Base-by-base conservation (phyloP, 2,329 filamentous ascomycete genomes). In the Alternaria sp. region DNA sequence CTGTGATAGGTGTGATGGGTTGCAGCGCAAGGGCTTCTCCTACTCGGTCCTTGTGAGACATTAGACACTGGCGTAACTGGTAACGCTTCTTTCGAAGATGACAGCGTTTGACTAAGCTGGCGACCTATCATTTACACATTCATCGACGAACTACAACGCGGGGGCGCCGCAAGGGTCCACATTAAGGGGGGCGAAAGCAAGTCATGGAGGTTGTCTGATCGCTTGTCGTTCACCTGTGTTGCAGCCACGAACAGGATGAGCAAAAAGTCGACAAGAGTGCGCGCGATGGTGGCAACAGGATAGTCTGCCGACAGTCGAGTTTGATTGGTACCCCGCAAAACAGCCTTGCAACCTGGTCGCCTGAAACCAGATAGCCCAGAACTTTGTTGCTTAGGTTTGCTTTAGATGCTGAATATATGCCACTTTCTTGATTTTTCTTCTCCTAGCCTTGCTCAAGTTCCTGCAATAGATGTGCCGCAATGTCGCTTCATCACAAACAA, bases 291-390 rank as follows among this genome's bases (percentile, higher is more conserved):
- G 45, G 61, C 61, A 54, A 62, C n/a, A 25, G 30, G 45, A 57
- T n/a, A 25, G 25, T 41, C 23, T 21, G 45, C n/a, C 30, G 30
- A 18, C 26, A 20, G 20, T 28, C 6, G 15, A 33, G 49, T 58
- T 37, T 54, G 47, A 65, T 59, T 64, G 50, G 61, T 57, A 61
- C 45, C 55, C 64, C 46, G 46, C 61, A 59, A 53, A 51, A 46
- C n/a, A 47, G 55, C 25, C 30, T 30, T 61, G 55, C 61, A 54
- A 55, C 55, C 44, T 44, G 30, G 28, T 23, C 11, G 55, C 26
- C 50, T 61, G 57, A 64, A 61, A 61, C 58, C 44, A 47, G n/a
- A 45, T 64, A 59, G 61, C 11, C 26, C 37, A 50, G 53, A 67
- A 67, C 58, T 60, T 44, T 65, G 58, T 62, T 60, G 18, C 25